These are phyloP conservation scores for Pyrus pyrifolia DNA, from an alignment of 306 rosid genomes.

Conservation along the genomic window DNA sequence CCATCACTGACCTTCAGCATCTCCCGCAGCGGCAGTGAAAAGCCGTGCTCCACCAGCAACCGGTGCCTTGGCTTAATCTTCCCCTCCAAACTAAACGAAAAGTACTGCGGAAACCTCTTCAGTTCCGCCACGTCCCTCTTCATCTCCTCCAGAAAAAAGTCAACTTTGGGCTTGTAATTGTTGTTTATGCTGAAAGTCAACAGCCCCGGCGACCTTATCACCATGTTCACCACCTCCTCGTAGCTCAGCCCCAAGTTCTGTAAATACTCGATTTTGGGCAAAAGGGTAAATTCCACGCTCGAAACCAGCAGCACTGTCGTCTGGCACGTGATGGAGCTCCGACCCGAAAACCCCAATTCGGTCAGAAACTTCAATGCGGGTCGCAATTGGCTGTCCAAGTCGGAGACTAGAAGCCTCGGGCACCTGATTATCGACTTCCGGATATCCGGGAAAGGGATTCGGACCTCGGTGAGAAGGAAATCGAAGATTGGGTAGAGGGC, in stretches of 20 bases:
- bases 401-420: conserved; percentile 63
- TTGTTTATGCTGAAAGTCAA: conserved; percentile 53
- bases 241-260: conserved; percentile 41
- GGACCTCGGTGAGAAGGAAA: conserved; percentile 61
- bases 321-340: conserved; percentile 30
- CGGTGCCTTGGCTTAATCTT: conserved; percentile 62
- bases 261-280: conserved; percentile 38
- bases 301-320: conserved; percentile 38
- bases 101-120: conserved; percentile 68
- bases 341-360: conserved; percentile 31
- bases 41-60: conserved; percentile 33
- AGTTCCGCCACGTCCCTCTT: conserved; percentile 46
- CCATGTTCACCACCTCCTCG: conserved; percentile 50
- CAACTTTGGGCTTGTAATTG: conserved; percentile 49
- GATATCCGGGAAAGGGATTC: conserved; percentile 50
- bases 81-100: conserved; percentile 72
- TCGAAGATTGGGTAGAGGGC: conserved; percentile 75
- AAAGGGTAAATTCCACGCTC: conserved; percentile 33
- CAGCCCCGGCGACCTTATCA: conserved; percentile 67
- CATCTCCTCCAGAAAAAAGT: conserved; percentile 62
- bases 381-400: conserved; percentile 41
- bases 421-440: conserved; percentile 48
- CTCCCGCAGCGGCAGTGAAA: conserved; percentile 39
- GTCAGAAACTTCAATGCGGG: conserved; percentile 33
- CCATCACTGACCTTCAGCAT: conserved; percentile 75